A percentile compares a stretch with the other conserved stretches of the same genome.
Evolutionary conservation across 179 eudicot species (phyloP).

Genomic region (Silene vulgaris): DNA sequence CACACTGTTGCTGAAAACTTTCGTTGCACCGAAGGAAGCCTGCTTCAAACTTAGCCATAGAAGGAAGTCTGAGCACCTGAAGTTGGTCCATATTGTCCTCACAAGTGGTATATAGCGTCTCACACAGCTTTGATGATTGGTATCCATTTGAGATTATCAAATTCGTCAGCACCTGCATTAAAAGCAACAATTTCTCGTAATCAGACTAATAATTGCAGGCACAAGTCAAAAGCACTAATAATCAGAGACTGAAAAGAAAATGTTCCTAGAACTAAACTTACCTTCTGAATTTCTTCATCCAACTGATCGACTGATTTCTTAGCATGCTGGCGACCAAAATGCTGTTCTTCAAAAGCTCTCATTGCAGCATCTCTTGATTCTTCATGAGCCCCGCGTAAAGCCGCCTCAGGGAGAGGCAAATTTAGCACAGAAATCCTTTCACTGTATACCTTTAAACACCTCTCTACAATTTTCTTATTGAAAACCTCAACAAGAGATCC

Average conservation of each 20-base stretch:
- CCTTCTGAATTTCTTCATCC: slow-evolving; percentile 83
- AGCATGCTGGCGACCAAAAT: slow-evolving; percentile 95
- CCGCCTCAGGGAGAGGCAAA: slow-evolving; percentile 54
- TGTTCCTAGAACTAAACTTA: slow-evolving; percentile 16
- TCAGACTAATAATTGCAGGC: background rate
- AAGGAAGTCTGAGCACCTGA: slow-evolving; percentile 73
- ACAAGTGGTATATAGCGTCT: slow-evolving; percentile 59
- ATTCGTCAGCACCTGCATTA: slow-evolving; percentile 60
- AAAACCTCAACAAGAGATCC: slow-evolving; percentile 97
- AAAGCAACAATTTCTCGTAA: background rate
- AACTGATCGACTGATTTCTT: slow-evolving; percentile 69
- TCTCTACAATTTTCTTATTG: slow-evolving; percentile 78
- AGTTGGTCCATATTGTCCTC: slow-evolving; percentile 96
- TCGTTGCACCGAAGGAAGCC: slow-evolving; percentile 82
- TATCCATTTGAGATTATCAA: slow-evolving; percentile 69
- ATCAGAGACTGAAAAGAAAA: no score
- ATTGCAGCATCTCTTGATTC: slow-evolving; percentile 51
- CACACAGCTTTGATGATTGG: slow-evolving; percentile 81
- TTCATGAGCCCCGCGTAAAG: slow-evolving; percentile 55
- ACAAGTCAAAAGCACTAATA: background rate
- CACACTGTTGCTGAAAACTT: slow-evolving; percentile 72
- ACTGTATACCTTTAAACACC: slow-evolving; percentile 68
- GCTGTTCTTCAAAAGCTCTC: slow-evolving; percentile 71
- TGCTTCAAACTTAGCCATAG: slow-evolving; percentile 66
- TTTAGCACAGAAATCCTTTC: slow-evolving; percentile 54